Evolutionary conservation across 176 grass and related monocot species (phyloP).

Genomic region (Oryza coarctata): DNA sequence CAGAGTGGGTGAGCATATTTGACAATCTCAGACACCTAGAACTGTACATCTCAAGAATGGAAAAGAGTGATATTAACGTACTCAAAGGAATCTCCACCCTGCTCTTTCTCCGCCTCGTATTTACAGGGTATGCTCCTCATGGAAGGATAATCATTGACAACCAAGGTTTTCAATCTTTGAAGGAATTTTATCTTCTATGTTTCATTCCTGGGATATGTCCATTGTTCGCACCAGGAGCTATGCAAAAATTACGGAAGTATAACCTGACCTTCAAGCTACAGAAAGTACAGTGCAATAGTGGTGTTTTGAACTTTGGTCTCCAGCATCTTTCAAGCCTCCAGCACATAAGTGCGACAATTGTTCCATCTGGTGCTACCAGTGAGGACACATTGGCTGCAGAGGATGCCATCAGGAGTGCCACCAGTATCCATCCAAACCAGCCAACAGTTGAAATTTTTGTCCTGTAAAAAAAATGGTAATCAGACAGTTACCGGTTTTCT

Average conservation of each 20-base stretch:
- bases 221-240: background rate
- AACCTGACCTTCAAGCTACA: background rate
- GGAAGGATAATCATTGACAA: background rate
- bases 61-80: slow-evolving; percentile 2
- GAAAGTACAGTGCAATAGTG: background rate
- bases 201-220: background rate
- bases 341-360: background rate
- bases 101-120: background rate
- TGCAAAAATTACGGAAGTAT: slow-evolving; percentile 2
- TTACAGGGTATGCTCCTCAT: background rate
- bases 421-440: slow-evolving; percentile 9
- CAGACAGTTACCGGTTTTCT: too few relatives aligned
- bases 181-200: background rate
- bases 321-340: slow-evolving; percentile 12
- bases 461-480: background rate
- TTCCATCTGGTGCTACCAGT: background rate
- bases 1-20: slow-evolving; percentile 1
- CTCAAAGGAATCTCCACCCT: background rate
- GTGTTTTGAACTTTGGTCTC: slow-evolving; percentile 1
- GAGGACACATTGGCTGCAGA: background rate
- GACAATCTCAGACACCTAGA: background rate
- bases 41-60: slow-evolving; percentile 4
- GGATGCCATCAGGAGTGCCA: slow-evolving; percentile 17
- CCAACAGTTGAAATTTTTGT: slow-evolving; percentile 5
- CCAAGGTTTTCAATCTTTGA: background rate